A percentile compares a stretch with the other conserved stretches of the same genome.
These are phyloP conservation scores for Solanum hybrid DNA, from an alignment of 305 asterid species.

Conservation along the genomic window DNA sequence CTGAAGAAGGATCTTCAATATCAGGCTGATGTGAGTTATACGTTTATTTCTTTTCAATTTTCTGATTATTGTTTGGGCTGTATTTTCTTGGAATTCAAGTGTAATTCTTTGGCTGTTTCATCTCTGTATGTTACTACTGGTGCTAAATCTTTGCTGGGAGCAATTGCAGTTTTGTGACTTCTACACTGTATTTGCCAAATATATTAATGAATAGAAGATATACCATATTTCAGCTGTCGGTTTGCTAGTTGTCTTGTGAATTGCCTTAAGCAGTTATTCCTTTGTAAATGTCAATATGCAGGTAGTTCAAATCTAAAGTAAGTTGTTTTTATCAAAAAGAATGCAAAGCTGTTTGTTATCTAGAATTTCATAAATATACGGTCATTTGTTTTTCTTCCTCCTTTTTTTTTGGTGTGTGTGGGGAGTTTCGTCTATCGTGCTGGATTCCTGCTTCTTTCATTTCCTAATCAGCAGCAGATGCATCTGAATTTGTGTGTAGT, in stretches of 20 bases:
- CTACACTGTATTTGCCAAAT: not conserved
- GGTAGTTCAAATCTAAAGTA: not conserved
- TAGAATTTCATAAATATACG: not conserved
- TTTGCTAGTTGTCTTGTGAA: not conserved
- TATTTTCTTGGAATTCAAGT: not conserved
- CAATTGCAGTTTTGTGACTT: not conserved
- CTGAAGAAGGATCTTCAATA: conserved; percentile 96
- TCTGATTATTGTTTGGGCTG: not conserved
- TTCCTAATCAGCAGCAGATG: not conserved
- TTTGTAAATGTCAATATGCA: not conserved
- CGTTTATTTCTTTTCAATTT: not conserved
- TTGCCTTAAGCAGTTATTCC: not conserved
- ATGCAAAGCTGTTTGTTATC: not conserved
- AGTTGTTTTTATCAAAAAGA: not conserved
- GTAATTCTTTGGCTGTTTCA: not conserved
- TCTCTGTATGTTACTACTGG: not conserved
- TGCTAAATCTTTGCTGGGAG: not conserved
- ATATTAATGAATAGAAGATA: not conserved
- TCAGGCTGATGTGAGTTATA: conserved; percentile 82
- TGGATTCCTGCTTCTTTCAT: not conserved
- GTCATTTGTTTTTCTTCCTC: not conserved
- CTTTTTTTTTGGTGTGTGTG: not conserved
- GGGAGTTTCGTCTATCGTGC: not conserved
- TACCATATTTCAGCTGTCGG: not conserved
- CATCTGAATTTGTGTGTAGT: not conserved